Conservation (phyloP, 768 basidiomycete genomes). For the Xerocomellus chrysenteron region DNA sequence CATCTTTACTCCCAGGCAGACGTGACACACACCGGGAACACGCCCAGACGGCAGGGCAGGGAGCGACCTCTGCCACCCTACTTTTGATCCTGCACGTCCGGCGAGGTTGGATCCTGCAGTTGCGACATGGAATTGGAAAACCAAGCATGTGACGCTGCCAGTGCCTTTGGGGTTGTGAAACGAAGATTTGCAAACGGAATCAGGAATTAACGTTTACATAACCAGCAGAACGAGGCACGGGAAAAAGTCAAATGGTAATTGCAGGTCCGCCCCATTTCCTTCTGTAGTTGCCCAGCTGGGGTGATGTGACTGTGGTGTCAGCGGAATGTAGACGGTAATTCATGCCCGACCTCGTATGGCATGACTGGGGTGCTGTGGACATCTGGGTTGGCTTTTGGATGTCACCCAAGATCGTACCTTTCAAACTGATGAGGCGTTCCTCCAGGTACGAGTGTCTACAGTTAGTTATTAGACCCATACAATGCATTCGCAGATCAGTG, state of each 20-base stretch:
- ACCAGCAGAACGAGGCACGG: not conserved
- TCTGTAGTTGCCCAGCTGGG: not conserved
- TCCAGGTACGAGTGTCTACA: too few relatives aligned
- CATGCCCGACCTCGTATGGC: not conserved
- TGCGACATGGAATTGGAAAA: not conserved
- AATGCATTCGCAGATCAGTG: too few relatives aligned
- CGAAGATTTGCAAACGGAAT: not conserved
- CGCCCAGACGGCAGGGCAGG: not conserved
- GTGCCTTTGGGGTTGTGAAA: not conserved
- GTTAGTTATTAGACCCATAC: too few relatives aligned
- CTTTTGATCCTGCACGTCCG: not conserved
- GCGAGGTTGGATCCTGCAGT: not conserved
- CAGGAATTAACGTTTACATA: not conserved
- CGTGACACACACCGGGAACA: not conserved
- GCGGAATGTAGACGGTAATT: not conserved
- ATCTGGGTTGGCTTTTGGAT: not conserved
- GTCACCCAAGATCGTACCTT: not conserved
- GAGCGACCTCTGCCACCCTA: not conserved
- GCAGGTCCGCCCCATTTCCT: not conserved
- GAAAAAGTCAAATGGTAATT: not conserved
- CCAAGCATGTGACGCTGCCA: not conserved
- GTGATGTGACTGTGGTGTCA: not conserved
- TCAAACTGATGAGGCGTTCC: too few relatives aligned
- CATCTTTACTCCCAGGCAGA: not conserved
- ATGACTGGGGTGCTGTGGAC: not conserved